These are phyloP conservation scores for Starmerella etchellsii DNA, from an alignment of 805 yeast genomes.

Conservation along the genomic window DNA sequence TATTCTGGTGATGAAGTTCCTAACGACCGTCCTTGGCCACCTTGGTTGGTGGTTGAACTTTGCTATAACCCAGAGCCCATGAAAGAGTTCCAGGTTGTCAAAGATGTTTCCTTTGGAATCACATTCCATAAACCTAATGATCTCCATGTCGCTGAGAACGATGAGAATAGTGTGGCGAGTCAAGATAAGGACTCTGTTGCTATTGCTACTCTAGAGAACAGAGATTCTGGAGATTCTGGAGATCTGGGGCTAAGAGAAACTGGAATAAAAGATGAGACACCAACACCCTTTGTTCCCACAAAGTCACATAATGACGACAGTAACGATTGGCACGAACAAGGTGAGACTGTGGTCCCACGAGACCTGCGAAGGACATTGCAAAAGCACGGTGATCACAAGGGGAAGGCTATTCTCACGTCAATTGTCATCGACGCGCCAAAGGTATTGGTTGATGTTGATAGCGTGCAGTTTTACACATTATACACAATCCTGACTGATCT, in stretches of 20 bases:
- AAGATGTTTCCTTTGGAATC: conserved; percentile 49
- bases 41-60: conserved; percentile 70
- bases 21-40: conserved; percentile 53
- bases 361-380: conserved; percentile 1
- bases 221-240: conserved; percentile 12
- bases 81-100: conserved; percentile 41
- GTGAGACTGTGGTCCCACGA: background rate
- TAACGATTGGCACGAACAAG: background rate
- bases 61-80: conserved; percentile 43
- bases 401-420: conserved; percentile 7
- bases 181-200: conserved; percentile 4
- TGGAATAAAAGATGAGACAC: background rate
- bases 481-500: conserved; percentile 51
- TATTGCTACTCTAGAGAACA: conserved; percentile 3
- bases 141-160: conserved; percentile 29
- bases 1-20: conserved; percentile 46
- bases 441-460: conserved; percentile 54
- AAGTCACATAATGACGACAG: background rate
- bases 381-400: conserved; percentile 8
- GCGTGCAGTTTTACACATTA: conserved; percentile 57
- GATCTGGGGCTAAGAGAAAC: background rate
- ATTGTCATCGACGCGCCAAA: conserved; percentile 50
- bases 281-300: background rate
- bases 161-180: background rate
- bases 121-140: conserved; percentile 44